Evolutionary conservation across 2,329 filamentous ascomycete genomes (phyloP).

Genomic region (Curvularia spicifera): DNA sequence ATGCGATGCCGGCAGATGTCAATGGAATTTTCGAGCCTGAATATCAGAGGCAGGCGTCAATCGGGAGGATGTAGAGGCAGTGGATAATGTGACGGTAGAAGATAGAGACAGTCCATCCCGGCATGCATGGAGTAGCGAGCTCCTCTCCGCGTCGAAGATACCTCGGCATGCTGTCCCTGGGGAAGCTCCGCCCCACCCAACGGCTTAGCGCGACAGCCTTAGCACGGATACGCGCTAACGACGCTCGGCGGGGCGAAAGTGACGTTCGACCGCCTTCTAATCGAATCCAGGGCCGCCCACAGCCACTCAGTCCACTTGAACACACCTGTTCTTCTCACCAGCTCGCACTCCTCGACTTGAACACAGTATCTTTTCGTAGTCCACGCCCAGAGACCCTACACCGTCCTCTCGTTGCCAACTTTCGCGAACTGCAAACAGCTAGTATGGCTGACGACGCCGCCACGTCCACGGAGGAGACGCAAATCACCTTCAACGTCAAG

Average conservation of each 20-base stretch:
- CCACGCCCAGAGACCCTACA: not conserved
- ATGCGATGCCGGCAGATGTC: not conserved
- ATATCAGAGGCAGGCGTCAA: not conserved
- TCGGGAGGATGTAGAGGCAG: not conserved
- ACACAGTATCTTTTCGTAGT: slow-evolving; percentile 11
- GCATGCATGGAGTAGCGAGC: slow-evolving; percentile 5
- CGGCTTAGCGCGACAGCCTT: slow-evolving; percentile 2
- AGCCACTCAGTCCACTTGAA: slow-evolving; percentile 7
- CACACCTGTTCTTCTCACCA: slow-evolving; percentile 17
- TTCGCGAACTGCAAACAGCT: slow-evolving; percentile 9
- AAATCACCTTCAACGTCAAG: slow-evolving; percentile 96
- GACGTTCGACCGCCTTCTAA: slow-evolving; percentile 43
- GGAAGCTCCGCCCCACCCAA: slow-evolving; percentile 10
- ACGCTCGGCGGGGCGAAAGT: slow-evolving; percentile 18
- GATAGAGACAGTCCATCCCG: slow-evolving; percentile 2
- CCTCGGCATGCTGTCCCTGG: slow-evolving; percentile 17
- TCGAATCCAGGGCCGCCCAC: slow-evolving; percentile 23
- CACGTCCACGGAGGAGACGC: slow-evolving; percentile 65
- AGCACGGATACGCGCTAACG: slow-evolving; percentile 23
- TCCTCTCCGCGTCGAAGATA: slow-evolving; percentile 15
- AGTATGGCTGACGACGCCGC: slow-evolving; percentile 70
- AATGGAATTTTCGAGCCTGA: not conserved
- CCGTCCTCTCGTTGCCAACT: slow-evolving; percentile 16
- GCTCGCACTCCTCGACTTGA: not conserved
- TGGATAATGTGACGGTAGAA: not conserved